These are phyloP conservation scores for Exsudoporus frostii DNA, from an alignment of 768 basidiomycete genomes.

Conservation along the genomic window DNA sequence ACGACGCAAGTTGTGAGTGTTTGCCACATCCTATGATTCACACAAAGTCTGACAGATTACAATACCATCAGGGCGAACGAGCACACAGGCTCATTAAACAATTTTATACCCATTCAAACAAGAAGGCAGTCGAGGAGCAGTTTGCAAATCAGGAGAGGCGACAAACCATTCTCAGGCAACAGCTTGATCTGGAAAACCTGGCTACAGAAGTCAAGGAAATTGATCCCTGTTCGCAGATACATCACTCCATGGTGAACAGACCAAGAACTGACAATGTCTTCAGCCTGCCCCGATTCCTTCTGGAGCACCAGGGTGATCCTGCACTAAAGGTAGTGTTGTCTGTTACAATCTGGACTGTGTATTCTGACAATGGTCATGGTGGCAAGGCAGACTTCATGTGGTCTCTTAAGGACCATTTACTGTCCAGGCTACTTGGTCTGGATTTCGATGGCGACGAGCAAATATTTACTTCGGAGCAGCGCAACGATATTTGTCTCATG, in stretches of 20 bases:
- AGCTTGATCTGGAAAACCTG: not conserved
- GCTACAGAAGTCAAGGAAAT: not conserved
- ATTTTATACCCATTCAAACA: slow-evolving; percentile 24
- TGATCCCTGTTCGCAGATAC: not conserved
- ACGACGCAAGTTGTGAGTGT: too few relatives aligned
- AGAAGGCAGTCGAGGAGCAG: slow-evolving; percentile 1
- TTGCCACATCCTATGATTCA: too few relatives aligned
- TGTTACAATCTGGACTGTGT: too few relatives aligned
- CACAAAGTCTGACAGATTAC: too few relatives aligned
- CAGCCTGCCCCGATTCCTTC: not conserved
- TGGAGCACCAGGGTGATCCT: not conserved
- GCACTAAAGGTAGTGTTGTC: not conserved
- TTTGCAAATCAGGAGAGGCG: slow-evolving; percentile 6
- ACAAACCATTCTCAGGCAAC: not conserved
- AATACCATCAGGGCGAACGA: not conserved
- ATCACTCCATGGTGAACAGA: not conserved
- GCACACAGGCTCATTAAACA: slow-evolving; percentile 18
- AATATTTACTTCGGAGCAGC: slow-evolving; percentile 3
- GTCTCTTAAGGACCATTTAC: slow-evolving; percentile 21
- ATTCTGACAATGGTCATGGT: too few relatives aligned
- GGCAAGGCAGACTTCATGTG: slow-evolving; percentile 13
- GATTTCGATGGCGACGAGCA: slow-evolving; percentile 14
- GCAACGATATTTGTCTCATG: not conserved
- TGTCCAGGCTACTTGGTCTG: slow-evolving; percentile 6
- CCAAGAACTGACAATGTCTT: not conserved